Evolutionary conservation across 331 rosid genomes (phyloP), one percentile per base, ranked within the genome.

Genomic region (Phaseolus coccineus): DNA sequence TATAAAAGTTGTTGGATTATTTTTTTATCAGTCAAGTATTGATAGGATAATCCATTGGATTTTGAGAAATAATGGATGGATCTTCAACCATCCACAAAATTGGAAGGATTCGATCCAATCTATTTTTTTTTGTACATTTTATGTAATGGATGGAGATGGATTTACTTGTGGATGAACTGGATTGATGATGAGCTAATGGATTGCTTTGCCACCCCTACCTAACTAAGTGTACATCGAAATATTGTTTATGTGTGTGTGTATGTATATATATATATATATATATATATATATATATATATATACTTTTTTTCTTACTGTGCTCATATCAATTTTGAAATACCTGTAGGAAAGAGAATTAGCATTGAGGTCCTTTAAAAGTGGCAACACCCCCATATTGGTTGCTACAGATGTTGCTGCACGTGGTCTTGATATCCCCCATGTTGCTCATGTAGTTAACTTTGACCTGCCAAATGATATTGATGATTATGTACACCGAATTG

Each of bases 401-500:
- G 97, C 97, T 55, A 92, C 97, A 28, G 97, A 92, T 77, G 97
- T 92, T 73, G 97, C 97, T 27, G 97, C 97, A 4, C 93, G 97
- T 39, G 97, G 97, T 72, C 97, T 92, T 64, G 96, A 92, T 80
- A 90, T 90, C 57, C 97, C 96, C 53, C 96, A 89, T 56, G 96
- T 92, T 55, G 92, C 92, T 39, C 97, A 90, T 66, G 97, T 92
- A 19, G 93, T 92, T 62, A 92, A 92, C 81, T 92, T 92, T 79
- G 97, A 92, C 83, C 92, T 92, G 44, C 97, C 97, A 3, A 92
- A 92, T 59, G 97, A 92, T 82, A 89, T 92, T 70, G 97, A 92
- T 69, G 97, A 92, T 82, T 92, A 92, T 78, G 97, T 92, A 46
- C 97, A 92, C 53, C 92, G 97, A 24, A 92, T 90, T 73, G 97